These are phyloP conservation scores for Quaeritorhiza haematococci DNA, from an alignment of 371 early-diverging fungal species.

Conservation along the genomic window DNA sequence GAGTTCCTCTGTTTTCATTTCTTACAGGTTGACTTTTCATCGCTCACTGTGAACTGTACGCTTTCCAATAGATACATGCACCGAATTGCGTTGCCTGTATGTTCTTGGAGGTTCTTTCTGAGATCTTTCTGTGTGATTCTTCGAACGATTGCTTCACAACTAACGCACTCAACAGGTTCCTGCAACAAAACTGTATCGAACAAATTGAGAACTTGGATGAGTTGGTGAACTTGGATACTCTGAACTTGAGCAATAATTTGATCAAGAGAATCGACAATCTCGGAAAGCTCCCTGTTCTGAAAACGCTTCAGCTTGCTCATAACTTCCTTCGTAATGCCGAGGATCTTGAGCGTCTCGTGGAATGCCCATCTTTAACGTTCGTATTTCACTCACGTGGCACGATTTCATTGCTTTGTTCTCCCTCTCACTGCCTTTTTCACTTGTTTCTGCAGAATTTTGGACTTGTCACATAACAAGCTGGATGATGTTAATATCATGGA, in stretches of 20 bases:
- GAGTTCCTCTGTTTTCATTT: too few species aligned
- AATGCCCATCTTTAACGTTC: slow-evolving; percentile 33
- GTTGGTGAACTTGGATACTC: slow-evolving; percentile 40
- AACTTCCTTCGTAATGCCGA: slow-evolving; percentile 40
- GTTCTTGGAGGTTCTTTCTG: neutral
- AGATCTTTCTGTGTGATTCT: slow-evolving; percentile 8
- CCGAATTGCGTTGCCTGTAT: slow-evolving; percentile 41
- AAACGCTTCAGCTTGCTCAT: slow-evolving; percentile 40
- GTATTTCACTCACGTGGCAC: neutral
- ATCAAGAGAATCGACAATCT: slow-evolving; percentile 27
- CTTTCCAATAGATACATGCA: slow-evolving; percentile 14
- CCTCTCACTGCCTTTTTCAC: neutral
- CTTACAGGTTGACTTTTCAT: too few species aligned
- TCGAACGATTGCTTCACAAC: too few species aligned
- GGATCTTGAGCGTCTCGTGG: slow-evolving; percentile 26
- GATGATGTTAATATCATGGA: slow-evolving; percentile 43
- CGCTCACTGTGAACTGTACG: too few species aligned
- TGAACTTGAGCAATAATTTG: slow-evolving; percentile 48
- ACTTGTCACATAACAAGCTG: slow-evolving; percentile 45
- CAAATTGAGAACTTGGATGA: slow-evolving; percentile 30
- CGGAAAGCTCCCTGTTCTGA: slow-evolving; percentile 19
- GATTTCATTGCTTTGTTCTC: neutral
- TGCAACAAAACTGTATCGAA: slow-evolving; percentile 52
- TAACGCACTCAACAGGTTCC: slow-evolving; percentile 24
- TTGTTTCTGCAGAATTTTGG: slow-evolving; percentile 28